A percentile compares a stretch with the other conserved stretches of the same genome.
These are phyloP conservation scores for Chrysopogon serrulatus DNA, from an alignment of 176 grass and related monocot species.

Conservation along the genomic window DNA sequence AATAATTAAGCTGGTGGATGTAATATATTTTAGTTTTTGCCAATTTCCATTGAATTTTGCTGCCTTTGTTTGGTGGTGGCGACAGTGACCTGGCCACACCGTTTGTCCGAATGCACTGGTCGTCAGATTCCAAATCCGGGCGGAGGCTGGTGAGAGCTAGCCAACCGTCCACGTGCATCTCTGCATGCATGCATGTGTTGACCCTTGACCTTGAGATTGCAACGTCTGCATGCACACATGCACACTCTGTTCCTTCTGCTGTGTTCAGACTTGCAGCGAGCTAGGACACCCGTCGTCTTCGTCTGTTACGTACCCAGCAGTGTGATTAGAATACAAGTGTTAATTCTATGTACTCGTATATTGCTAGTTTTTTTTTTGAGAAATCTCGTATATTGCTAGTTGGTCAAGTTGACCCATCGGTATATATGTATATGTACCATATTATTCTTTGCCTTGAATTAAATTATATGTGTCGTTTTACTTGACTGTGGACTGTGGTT, in stretches of 20 bases:
- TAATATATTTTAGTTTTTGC: neutral
- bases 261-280: neutral
- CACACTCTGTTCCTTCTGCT: no score
- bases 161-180: constrained; percentile 23
- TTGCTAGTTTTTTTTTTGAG: no score
- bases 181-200: constrained; percentile 5
- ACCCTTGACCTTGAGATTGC: neutral
- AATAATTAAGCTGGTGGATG: neutral
- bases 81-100: neutral
- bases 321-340: no score
- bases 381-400: neutral
- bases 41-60: neutral
- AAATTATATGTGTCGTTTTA: no score
- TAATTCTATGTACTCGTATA: neutral
- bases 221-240: neutral
- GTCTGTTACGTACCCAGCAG: neutral
- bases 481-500: no score
- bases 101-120: constrained; percentile 4
- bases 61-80: neutral
- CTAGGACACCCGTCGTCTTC: neutral
- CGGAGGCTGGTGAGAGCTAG: neutral
- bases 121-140: constrained; percentile 2
- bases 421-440: no score
- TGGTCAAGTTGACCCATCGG: no score
- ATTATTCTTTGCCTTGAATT: no score